A percentile compares a stretch with the other conserved stretches of the same genome.
phyloP scores from a whole-genome alignment of 2,329 filamentous ascomycete species.

The Orbilia oligospora region DNA sequence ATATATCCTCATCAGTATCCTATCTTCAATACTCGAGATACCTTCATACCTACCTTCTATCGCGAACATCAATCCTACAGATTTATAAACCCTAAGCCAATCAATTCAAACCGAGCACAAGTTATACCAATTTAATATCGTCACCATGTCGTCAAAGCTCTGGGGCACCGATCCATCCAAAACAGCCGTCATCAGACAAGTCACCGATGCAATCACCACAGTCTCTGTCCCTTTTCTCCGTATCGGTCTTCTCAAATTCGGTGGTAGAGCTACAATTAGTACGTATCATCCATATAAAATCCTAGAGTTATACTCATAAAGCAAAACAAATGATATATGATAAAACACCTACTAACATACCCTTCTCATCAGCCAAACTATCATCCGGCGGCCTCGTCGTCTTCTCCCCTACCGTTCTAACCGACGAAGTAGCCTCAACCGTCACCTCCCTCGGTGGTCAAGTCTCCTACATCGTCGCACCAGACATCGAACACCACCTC shows the following conservation, averaged over 20 bases:
- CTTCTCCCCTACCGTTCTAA: conserved; percentile 92
- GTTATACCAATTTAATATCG: neutral
- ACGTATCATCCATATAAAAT: conserved; percentile 64
- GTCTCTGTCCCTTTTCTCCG: conserved; percentile 87
- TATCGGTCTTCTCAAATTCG: conserved; percentile 83
- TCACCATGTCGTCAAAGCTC: conserved; percentile 53
- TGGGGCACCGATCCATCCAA: conserved; percentile 40
- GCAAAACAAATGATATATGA: too few species aligned
- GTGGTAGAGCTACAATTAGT: conserved; percentile 89
- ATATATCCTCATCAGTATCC: neutral
- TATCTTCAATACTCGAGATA: neutral
- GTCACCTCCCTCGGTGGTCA: conserved; percentile 76
- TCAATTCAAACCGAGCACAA: too few species aligned
- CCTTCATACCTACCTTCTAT: too few species aligned
- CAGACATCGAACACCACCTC: conserved; percentile 95
- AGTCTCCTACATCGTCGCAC: conserved; percentile 86
- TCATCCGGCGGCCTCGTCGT: conserved; percentile 83
- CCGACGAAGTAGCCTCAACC: conserved; percentile 78
- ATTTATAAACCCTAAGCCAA: too few species aligned
- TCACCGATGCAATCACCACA: conserved; percentile 83
- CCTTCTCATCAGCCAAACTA: conserved; percentile 77
- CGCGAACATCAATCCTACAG: neutral
- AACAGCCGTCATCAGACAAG: conserved; percentile 79
- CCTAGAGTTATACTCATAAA: too few species aligned
- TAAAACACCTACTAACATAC: conserved; percentile 25